Evolutionary conservation across 176 grass and related monocot species (phyloP), one percentile per base, ranked within the genome.

Genomic region (Carex myosuroides): DNA sequence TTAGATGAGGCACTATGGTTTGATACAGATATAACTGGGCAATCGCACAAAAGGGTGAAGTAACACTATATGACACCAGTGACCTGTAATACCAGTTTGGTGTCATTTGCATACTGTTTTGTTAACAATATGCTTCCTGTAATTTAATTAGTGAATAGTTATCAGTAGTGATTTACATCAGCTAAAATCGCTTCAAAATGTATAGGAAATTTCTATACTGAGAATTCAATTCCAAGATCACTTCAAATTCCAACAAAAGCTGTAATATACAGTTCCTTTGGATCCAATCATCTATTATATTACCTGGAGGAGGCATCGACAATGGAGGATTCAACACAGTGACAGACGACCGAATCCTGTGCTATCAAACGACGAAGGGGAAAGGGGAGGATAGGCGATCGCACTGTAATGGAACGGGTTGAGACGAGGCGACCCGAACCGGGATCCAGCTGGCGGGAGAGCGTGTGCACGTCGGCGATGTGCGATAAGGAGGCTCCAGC

Each of bases 401-500:
- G 87, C 18, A 98, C 90, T 21, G 92, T 94, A 72, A 98, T 81
- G 73, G 90, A 98, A 11, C 94, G 92, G 80, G 92, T 87, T 0
- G 90, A 89, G 32, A 90, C 85, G 83, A 97, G 92, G 68, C 85
- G 87, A 41, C 94, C 94, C 17, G 84, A 57, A 2, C 11, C 69
- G 0, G 88, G 61, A 22, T 93, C 90, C 71, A 94, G 82, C 86
- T 83, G 84, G 39, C 89, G 92, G 57, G 88, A 85, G n/a, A 97
- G 90, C 8, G 92, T 97, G 87, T 97, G 92, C 29, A 94, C 89
- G 79, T 98, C 95, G 72, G 92, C 83, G 87, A 94, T 85, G 86
- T 98, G 95, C 9, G 90, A 93, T 13, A 98, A 83, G 21, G 88
- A 82, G 42, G 90, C 85, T 39, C 84, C 85, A 30, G 95, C 91